Evolutionary conservation across 2,329 filamentous ascomycete species (phyloP).

Genomic region (Mycogone perniciosa): DNA sequence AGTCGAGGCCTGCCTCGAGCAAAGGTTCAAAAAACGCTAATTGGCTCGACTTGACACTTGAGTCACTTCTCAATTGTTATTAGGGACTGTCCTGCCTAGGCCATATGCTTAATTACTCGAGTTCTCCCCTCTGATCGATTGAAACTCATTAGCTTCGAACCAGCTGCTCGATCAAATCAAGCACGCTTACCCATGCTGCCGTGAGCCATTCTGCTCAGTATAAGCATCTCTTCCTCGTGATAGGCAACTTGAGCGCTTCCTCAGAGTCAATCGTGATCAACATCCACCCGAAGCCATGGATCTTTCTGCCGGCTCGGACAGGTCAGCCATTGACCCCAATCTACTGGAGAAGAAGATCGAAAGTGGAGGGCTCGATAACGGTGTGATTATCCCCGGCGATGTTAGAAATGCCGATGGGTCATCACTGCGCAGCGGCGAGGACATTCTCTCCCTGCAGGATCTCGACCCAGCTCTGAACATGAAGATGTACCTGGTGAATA

Average conservation of each 20-base stretch:
- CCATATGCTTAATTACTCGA: no score
- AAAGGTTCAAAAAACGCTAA: background rate
- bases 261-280: background rate
- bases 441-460: constrained; percentile 51
- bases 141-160: background rate
- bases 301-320: constrained; percentile 1
- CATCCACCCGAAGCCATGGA: constrained; percentile 3
- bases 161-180: background rate
- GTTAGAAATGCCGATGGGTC: constrained; percentile 15
- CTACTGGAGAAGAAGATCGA: constrained; percentile 14
- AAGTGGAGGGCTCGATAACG: background rate
- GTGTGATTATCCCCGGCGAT: constrained; percentile 2
- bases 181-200: constrained; percentile 3
- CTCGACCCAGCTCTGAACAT: constrained; percentile 55
- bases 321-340: constrained; percentile 7
- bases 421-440: constrained; percentile 28
- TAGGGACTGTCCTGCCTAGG: no score
- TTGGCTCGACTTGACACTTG: no score
- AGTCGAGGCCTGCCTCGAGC: background rate
- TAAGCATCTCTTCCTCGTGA: background rate
- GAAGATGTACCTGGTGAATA: constrained; percentile 65
- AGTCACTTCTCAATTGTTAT: no score
- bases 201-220: constrained; percentile 1
- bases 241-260: background rate
- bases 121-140: background rate